Evolutionary conservation across 352 stramenopile species (phyloP).

Genomic region (Globisporangium recalcitrans): DNA sequence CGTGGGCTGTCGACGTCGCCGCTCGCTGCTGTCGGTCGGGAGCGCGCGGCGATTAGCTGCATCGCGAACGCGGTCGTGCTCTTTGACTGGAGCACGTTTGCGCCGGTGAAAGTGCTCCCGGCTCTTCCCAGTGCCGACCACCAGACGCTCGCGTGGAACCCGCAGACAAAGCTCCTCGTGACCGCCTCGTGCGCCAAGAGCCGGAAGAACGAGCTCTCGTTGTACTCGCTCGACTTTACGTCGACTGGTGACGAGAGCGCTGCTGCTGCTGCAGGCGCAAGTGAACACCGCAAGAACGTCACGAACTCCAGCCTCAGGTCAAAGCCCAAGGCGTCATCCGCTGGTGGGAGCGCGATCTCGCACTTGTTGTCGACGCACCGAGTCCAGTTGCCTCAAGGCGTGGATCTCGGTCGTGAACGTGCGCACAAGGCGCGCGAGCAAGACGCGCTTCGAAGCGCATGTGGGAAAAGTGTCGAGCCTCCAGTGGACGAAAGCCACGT

Average conservation of each 20-base stretch:
- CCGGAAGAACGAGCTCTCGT: constrained; percentile 16
- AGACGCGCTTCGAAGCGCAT: constrained; percentile 46
- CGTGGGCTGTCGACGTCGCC: constrained; percentile 22
- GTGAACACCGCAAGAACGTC: background rate
- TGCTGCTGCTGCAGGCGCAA: background rate
- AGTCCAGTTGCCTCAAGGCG: constrained; percentile 41
- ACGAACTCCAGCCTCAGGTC: background rate
- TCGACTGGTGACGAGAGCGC: background rate
- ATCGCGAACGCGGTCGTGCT: constrained; percentile 16
- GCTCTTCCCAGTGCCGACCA: constrained; percentile 9
- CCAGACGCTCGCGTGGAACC: constrained; percentile 18
- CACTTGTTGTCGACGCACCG: constrained; percentile 14
- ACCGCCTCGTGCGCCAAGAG: constrained; percentile 8
- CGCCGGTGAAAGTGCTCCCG: constrained; percentile 7
- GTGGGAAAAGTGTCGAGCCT: constrained; percentile 44
- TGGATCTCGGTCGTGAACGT: constrained; percentile 51
- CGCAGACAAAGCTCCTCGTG: constrained; percentile 24
- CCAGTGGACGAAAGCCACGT: constrained; percentile 40
- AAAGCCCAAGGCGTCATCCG: constrained; percentile 1
- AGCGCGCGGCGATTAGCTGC: constrained; percentile 17
- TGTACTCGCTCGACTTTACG: constrained; percentile 25
- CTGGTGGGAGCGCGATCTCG: background rate
- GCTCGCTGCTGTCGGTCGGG: constrained; percentile 15
- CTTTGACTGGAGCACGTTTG: constrained; percentile 23
- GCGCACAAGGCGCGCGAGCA: constrained; percentile 15